Evolutionary conservation across 1,284 basidiomycete species (phyloP).

Genomic region (Porodaedalea pini): DNA sequence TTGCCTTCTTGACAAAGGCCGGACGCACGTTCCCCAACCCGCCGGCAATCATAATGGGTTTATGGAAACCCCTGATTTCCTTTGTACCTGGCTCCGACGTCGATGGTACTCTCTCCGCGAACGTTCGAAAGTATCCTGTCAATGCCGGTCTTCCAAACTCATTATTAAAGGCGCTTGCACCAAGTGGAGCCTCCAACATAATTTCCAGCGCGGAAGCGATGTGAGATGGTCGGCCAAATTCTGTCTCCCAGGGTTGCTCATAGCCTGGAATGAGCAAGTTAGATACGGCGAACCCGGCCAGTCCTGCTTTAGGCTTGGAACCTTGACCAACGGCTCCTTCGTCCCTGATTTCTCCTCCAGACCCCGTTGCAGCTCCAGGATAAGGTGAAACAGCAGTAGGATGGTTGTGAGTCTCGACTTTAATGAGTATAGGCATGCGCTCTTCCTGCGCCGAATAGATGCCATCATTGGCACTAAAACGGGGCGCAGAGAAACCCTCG

Average conservation of each 20-base stretch:
- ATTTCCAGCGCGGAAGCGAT: constrained; percentile 94
- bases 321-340: constrained; percentile 95
- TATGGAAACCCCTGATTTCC: constrained; percentile 95
- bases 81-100: constrained; percentile 37
- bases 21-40: constrained; percentile 92
- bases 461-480: constrained; percentile 67
- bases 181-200: constrained; percentile 95
- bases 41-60: constrained; percentile 99
- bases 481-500: constrained; percentile 72
- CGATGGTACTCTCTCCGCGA: constrained; percentile 66
- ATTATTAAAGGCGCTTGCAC: constrained; percentile 96
- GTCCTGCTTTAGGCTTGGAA: constrained; percentile 94
- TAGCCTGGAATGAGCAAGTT: constrained; percentile 89
- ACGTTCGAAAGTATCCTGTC: constrained; percentile 86
- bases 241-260: constrained; percentile 88
- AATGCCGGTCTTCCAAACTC: constrained; percentile 94
- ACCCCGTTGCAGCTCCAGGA: constrained; percentile 96
- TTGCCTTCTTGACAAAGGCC: constrained; percentile 72
- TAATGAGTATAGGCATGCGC: constrained; percentile 89
- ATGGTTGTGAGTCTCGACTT: constrained; percentile 99
- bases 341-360: constrained; percentile 97
- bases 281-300: constrained; percentile 93
- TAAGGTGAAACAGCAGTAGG: constrained; percentile 98
- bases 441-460: constrained; percentile 62
- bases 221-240: constrained; percentile 87